phyloP scores from a whole-genome alignment of 2,329 filamentous ascomycete genomes.

The Ambrosiella beaveri region DNA sequence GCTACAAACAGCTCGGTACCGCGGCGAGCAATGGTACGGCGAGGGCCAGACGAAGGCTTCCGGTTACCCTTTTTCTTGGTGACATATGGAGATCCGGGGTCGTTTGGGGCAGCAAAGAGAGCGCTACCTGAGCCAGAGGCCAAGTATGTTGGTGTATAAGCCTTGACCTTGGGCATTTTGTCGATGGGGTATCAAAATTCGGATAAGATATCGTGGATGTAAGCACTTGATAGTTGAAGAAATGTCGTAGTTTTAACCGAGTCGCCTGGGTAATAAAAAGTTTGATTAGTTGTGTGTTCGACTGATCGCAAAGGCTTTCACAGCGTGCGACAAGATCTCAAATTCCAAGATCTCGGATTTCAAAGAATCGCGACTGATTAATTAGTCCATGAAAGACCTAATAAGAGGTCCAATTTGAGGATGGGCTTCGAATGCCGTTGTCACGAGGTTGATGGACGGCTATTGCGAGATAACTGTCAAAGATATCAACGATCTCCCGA shows the following conservation, averaged over 20 bases:
- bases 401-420: too few species aligned
- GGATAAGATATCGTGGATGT: neutral
- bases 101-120: conserved; percentile 44
- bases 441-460: too few species aligned
- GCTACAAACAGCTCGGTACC: conserved; percentile 82
- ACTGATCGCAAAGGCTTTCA: too few species aligned
- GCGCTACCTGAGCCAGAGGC: conserved; percentile 59
- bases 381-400: too few species aligned
- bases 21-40: conserved; percentile 56
- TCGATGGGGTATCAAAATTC: neutral
- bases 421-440: too few species aligned
- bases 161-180: conserved; percentile 69
- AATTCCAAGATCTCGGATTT: too few species aligned
- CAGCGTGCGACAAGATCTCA: too few species aligned
- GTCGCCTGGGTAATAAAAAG: too few species aligned
- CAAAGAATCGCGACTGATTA: too few species aligned
- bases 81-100: conserved; percentile 25
- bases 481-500: too few species aligned
- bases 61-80: conserved; percentile 22
- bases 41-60: conserved; percentile 30
- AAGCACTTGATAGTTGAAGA: neutral
- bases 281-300: too few species aligned
- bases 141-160: conserved; percentile 78
- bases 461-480: too few species aligned
- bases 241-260: neutral